A percentile compares a stretch with the other conserved stretches of the same genome.
phyloP scores from a whole-genome alignment of 257 asterid species.

The Capsicum chinense region DNA sequence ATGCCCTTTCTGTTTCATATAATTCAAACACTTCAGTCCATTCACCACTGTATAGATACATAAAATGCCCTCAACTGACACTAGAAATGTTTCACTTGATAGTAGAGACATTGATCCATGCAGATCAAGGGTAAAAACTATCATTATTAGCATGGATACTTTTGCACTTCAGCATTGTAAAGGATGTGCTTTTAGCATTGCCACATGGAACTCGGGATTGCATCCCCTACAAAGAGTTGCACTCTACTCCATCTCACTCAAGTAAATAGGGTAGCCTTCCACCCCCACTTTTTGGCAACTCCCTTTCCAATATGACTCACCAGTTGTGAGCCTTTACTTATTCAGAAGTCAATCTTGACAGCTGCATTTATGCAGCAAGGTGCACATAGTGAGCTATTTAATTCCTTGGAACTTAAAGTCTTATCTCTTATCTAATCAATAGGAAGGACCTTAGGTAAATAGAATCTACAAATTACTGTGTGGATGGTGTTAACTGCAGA shows the following conservation, averaged over 20 bases:
- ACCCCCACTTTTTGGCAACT: background rate
- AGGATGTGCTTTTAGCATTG: background rate
- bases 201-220: background rate
- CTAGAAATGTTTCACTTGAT: background rate
- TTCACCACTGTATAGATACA: background rate
- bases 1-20: slow-evolving; percentile 1
- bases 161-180: slow-evolving; percentile 23
- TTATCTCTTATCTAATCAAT: background rate
- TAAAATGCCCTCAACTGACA: background rate
- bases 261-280: background rate
- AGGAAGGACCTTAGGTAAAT: background rate
- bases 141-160: background rate
- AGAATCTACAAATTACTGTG: slow-evolving; percentile 1
- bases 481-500: background rate
- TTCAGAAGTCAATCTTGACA: slow-evolving; percentile 19
- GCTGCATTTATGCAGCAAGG: slow-evolving; percentile 23
- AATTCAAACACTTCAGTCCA: background rate
- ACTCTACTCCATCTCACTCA: slow-evolving; percentile 1
- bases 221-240: background rate
- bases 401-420: background rate
- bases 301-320: background rate
- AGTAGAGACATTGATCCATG: slow-evolving; percentile 18
- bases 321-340: slow-evolving; percentile 1
- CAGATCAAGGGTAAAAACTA: slow-evolving; percentile 4
- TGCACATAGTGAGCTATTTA: slow-evolving; percentile 1